phyloP scores from a whole-genome alignment of 169 alveolate species.

The Plasmodium malariae region DNA sequence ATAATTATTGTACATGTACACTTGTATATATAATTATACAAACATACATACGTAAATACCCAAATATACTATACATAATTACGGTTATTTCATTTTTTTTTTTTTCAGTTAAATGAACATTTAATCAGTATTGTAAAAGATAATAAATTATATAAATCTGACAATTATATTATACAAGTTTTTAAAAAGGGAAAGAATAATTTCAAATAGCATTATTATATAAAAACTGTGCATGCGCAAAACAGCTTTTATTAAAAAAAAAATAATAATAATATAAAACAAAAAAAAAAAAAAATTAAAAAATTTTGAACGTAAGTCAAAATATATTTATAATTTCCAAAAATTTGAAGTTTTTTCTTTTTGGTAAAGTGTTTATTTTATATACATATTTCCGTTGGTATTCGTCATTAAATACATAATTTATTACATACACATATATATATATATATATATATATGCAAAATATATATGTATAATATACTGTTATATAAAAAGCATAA shows the following conservation, averaged over 20 bases:
- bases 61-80: background rate
- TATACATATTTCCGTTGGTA: background rate
- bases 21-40: too few relatives aligned
- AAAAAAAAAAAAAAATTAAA: constrained; percentile 16
- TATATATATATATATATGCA: constrained; percentile 6
- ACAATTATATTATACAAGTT: constrained; percentile 74
- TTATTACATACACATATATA: constrained; percentile 25
- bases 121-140: constrained; percentile 51
- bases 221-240: constrained; percentile 63
- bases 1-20: too few relatives aligned
- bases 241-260: constrained; percentile 43
- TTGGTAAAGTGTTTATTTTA: constrained; percentile 26
- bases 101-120: constrained; percentile 57
- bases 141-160: constrained; percentile 51
- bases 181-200: constrained; percentile 44
- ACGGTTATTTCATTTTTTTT: constrained; percentile 11
- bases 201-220: background rate
- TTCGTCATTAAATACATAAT: background rate
- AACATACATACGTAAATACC: background rate
- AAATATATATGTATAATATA: constrained; percentile 17
- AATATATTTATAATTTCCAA: constrained; percentile 12
- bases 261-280: constrained; percentile 19
- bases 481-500: background rate
- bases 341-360: constrained; percentile 11
- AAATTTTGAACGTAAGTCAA: too few relatives aligned